A percentile compares a stretch with the other conserved stretches of the same genome.
Evolutionary conservation across 2,329 filamentous ascomycete genomes (phyloP).

Genomic region (Exophiala spinifera): DNA sequence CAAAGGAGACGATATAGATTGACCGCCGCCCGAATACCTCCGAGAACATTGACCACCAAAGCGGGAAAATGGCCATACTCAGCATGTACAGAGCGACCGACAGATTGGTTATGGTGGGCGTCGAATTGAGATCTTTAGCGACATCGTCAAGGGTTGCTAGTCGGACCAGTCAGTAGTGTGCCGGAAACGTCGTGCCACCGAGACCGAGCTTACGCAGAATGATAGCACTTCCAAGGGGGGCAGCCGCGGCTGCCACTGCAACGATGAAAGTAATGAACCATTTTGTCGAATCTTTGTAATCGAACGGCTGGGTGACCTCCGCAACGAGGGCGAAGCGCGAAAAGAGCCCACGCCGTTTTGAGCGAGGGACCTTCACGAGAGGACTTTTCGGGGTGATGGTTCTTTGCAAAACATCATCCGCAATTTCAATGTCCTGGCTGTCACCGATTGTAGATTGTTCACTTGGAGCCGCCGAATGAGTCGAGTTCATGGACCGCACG

Average conservation of each 20-base stretch:
- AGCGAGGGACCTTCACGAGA: conserved; percentile 49
- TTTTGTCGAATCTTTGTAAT: conserved; percentile 72
- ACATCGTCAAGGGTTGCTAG: conserved; percentile 67
- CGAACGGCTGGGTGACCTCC: conserved; percentile 72
- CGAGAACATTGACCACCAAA: conserved; percentile 84
- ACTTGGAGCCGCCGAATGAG: conserved; percentile 8
- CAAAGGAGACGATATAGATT: conserved; percentile 75
- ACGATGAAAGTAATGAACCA: conserved; percentile 80
- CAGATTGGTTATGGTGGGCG: conserved; percentile 67
- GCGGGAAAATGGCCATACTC: conserved; percentile 75
- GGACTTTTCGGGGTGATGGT: conserved; percentile 33
- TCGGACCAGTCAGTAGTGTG: too few relatives aligned
- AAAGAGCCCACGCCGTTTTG: conserved; percentile 67
- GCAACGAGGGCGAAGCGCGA: conserved; percentile 68
- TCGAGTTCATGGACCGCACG: conserved; percentile 9
- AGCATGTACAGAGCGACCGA: conserved; percentile 80
- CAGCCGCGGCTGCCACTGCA: conserved; percentile 70
- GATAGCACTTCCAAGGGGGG: conserved; percentile 80
- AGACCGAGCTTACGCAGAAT: conserved; percentile 66
- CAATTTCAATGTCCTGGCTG: conserved; percentile 20
- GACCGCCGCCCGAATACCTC: conserved; percentile 68
- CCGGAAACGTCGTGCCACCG: background rate
- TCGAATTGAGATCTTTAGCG: conserved; percentile 58
- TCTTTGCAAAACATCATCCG: conserved; percentile 26
- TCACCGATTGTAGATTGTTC: conserved; percentile 16